These are phyloP conservation scores for Cyclanthera cordifolia DNA, from an alignment of 306 rosid species.

Conservation along the genomic window DNA sequence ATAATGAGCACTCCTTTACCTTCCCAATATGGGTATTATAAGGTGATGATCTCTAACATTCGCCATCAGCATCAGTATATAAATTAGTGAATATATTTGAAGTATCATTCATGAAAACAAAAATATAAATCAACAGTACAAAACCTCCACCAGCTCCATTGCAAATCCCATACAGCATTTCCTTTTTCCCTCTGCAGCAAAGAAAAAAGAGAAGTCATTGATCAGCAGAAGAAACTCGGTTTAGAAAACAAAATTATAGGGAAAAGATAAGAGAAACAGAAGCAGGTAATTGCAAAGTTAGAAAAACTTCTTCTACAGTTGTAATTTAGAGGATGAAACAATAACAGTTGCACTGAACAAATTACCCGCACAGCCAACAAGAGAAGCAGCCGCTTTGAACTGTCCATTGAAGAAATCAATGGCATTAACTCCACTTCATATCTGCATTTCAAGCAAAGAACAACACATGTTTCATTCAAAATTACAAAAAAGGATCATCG, in stretches of 20 bases:
- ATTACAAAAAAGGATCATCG: background rate
- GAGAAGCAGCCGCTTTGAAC: conserved; percentile 74
- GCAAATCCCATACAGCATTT: too few relatives aligned
- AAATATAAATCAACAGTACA: conserved; percentile 27
- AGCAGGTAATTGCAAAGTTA: background rate
- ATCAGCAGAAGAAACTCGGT: background rate
- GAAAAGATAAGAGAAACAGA: background rate
- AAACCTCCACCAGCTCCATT: too few relatives aligned
- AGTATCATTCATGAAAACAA: too few relatives aligned
- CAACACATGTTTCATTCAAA: conserved; percentile 39
- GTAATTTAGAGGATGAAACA: background rate
- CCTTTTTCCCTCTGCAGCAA: conserved; percentile 30
- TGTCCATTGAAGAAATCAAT: conserved; percentile 89
- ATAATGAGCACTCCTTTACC: too few relatives aligned
- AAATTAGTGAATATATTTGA: too few relatives aligned
- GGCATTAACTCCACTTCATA: conserved; percentile 74
- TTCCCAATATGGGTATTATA: too few relatives aligned
- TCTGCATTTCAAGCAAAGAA: conserved; percentile 51
- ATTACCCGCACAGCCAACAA: conserved; percentile 96
- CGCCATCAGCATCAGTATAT: too few relatives aligned
- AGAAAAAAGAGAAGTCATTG: background rate
- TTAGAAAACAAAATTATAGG: conserved; percentile 2
- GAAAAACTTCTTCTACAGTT: background rate
- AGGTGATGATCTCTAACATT: too few relatives aligned
- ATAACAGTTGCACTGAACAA: background rate